Base-by-base conservation (phyloP, 805 yeast species). In the Schizosaccharomyces lindneri region DNA sequence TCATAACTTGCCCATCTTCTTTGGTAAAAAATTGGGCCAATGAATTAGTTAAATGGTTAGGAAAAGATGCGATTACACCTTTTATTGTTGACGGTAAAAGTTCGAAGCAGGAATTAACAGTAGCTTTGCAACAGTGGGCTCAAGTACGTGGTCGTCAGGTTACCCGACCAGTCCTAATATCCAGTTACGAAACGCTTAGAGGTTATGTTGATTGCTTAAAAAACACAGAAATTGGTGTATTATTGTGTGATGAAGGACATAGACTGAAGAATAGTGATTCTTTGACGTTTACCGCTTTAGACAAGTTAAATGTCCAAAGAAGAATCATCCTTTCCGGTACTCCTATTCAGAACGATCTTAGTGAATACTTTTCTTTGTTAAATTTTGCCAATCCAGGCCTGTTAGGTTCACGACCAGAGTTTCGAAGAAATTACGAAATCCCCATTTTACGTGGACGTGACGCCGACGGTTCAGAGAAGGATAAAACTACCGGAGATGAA, bases 21-120 rank as follows among this genome's bases (percentile, higher is more conserved):
- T 75, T 90, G 66, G 98, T 90, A 39, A 78, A 87, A 63, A 90
- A 90, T 68, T 90, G 98, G 98, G 97, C 97, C 0, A 90, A 93
- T 69, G 98, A 90, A 72, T 80, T 90, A 61, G 80, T 81, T 48
- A 90, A 90, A 71, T 90, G 98, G 98, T 75, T 90, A 24, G 98
- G 98, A 0, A 85, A 84, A 65, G 95, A 93, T n/a, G 81, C 85
- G 0, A 69, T 90, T 6, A 82, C 93, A 1, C 93, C 97, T 0
- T 74, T 93, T 62, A 95, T 97, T 0, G 82, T 87, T 15, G 97
- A 93, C 70, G 98, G 98, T 11, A 89, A 88, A 68, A 76, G 82
- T 48, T 55, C 66, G 21, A 66, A 67, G 59, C 57, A 63, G 9
- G 89, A 85, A 21, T 79, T 90, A 13, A 81, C 82, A 1, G 77